Evolutionary conservation across 345 rosid species (phyloP), one percentile per base, ranked within the genome.

Genomic region (Clarkia xantiana): DNA sequence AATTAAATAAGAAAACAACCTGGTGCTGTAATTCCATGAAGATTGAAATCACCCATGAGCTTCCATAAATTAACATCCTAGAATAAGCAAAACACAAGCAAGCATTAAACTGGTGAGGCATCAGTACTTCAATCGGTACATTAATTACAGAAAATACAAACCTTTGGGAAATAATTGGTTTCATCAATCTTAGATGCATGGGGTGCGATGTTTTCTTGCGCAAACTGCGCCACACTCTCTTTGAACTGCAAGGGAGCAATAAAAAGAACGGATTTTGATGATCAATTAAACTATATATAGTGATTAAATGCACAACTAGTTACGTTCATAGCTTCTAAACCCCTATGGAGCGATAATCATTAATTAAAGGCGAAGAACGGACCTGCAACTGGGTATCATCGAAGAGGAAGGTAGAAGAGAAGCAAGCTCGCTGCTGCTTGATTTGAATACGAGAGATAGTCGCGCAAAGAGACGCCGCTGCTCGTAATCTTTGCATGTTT

Each of bases 381-480:
- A 90, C 97, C 95, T 90, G 95, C 25, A 82, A 56, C 43, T 90
- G 97, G 52, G 95, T 90, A 38, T 90, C 97, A 47, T 90, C 94
- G 66, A 82, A 82, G 56, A 90, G 82, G 13, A 86, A 70, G n/a
- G 97, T 76, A 0, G 95, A 58, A 38, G 88, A 82, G 54, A 71
- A 72, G 47, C 71, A 63, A 61, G 82, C 71, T 0, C 67, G 71
- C 11, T 40, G 70, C n/a, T 44, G 69, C 54, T 49, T 64, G 15
- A 44, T 63, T 19, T 53, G 18, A 25, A 13, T 9, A 45, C 39
- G 18, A 45, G 58, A 45, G 18, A 62, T 49, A 9, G 67, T 22
- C 12, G 68, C 52, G 56, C 36, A 29, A 5, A 29, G 36, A 29
- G 76, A 74, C 72, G 67, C 74, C 1, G 58, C 70, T 3, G 64